phyloP scores from a whole-genome alignment of 1,284 basidiomycete species.

The Rhodotorula mucilaginosa region DNA sequence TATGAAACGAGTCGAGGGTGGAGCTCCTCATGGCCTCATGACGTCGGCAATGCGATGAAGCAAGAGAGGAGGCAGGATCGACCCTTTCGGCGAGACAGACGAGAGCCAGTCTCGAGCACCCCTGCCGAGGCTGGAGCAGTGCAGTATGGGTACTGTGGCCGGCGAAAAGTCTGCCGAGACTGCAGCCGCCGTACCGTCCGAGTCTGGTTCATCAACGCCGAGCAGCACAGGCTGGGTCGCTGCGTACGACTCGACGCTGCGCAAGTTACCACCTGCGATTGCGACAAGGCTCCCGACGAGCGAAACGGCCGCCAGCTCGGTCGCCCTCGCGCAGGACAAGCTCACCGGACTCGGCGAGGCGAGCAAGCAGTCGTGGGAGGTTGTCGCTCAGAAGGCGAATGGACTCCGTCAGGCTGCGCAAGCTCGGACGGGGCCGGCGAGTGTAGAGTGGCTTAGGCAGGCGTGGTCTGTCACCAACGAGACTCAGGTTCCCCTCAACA shows the following conservation, averaged over 20 bases:
- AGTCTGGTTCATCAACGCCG: no score
- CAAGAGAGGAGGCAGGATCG: no score
- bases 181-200: no score
- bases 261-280: conserved; percentile 25
- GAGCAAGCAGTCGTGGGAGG: background rate
- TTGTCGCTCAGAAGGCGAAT: background rate
- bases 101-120: no score
- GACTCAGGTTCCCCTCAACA: conserved; percentile 35
- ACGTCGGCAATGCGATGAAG: no score
- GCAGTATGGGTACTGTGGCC: no score
- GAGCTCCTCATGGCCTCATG: no score
- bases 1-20: no score
- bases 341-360: background rate
- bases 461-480: conserved; percentile 33
- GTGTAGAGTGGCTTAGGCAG: conserved; percentile 1
- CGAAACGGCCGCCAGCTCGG: background rate
- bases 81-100: no score
- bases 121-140: no score
- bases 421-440: no score
- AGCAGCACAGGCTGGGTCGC: background rate
- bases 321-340: conserved; percentile 15
- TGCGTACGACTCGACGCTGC: conserved; percentile 18
- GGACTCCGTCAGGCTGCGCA: background rate
- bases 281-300: conserved; percentile 11
- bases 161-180: no score